Conservation (phyloP, 257 asterid species). For the Forsythia suspensa region DNA sequence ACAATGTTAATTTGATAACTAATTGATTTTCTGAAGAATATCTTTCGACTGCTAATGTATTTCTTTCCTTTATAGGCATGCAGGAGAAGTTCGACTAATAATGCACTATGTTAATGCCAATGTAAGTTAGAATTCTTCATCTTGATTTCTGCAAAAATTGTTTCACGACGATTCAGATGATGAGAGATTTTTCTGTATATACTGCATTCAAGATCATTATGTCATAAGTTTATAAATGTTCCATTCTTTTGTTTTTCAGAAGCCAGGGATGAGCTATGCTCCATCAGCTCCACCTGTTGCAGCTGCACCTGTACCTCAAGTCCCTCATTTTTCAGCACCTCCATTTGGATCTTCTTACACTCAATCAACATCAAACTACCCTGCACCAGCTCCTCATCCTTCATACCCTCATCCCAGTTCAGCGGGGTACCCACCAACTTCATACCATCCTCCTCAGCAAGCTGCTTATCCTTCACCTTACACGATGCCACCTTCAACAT, state of each 20-base stretch:
- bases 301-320: slow-evolving; percentile 21
- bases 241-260: slow-evolving; percentile 30
- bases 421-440: slow-evolving; percentile 30
- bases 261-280: slow-evolving; percentile 36
- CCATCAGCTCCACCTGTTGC: slow-evolving; percentile 40
- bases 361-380: slow-evolving; percentile 25
- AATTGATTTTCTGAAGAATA: not conserved
- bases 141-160: not conserved
- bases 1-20: not conserved
- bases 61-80: slow-evolving; percentile 35
- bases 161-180: not conserved
- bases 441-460: slow-evolving; percentile 27
- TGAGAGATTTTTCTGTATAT: not conserved
- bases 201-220: not conserved
- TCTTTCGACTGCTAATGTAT: not conserved
- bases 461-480: slow-evolving; percentile 34
- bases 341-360: slow-evolving; percentile 23
- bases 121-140: slow-evolving; percentile 27
- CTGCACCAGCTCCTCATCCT: slow-evolving; percentile 32
- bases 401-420: slow-evolving; percentile 34
- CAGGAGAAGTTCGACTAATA: slow-evolving; percentile 49
- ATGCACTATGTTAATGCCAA: slow-evolving; percentile 46
- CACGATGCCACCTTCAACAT: slow-evolving; percentile 26
- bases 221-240: not conserved
- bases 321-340: slow-evolving; percentile 29